Evolutionary conservation across 352 stramenopile species (phyloP).

Genomic region (Pythium dissotocum): DNA sequence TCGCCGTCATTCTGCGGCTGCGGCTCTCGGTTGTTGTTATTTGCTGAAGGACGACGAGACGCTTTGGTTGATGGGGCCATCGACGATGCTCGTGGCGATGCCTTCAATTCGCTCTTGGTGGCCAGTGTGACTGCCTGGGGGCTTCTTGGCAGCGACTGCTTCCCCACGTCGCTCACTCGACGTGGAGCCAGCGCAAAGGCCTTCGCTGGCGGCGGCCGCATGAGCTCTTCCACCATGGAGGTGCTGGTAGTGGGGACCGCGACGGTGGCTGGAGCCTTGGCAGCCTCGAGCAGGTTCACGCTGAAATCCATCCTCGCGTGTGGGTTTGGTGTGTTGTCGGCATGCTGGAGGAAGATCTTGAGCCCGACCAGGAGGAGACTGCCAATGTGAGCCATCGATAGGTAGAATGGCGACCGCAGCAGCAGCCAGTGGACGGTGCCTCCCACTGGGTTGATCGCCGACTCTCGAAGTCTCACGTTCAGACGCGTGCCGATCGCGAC

Average conservation of each 20-base stretch:
- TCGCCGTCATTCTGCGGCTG: conserved; percentile 40
- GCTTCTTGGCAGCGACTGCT: conserved; percentile 8
- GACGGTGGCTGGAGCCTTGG: background rate
- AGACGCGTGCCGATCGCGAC: conserved; percentile 63
- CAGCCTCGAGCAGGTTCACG: background rate
- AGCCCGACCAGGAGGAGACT: conserved; percentile 64
- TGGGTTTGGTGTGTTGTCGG: conserved; percentile 1
- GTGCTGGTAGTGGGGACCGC: background rate
- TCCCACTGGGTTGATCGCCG: conserved; percentile 74
- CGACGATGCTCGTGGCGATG: background rate
- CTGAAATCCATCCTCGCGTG: background rate
- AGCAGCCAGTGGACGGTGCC: conserved; percentile 78
- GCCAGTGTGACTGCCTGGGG: background rate
- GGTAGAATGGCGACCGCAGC: conserved; percentile 62
- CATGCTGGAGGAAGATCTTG: conserved; percentile 80
- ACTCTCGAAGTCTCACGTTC: conserved; percentile 69
- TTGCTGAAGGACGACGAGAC: conserved; percentile 1
- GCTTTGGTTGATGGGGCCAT: background rate
- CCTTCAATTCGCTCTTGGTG: conserved; percentile 2
- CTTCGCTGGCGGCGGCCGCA: conserved; percentile 32
- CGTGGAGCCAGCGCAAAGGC: conserved; percentile 18
- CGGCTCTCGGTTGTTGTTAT: conserved; percentile 21
- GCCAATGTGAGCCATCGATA: conserved; percentile 59
- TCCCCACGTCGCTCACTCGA: conserved; percentile 6
- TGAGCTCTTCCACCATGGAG: conserved; percentile 38